Conservation (phyloP, 257 asterid species). For the Gentiana straminea region DNA sequence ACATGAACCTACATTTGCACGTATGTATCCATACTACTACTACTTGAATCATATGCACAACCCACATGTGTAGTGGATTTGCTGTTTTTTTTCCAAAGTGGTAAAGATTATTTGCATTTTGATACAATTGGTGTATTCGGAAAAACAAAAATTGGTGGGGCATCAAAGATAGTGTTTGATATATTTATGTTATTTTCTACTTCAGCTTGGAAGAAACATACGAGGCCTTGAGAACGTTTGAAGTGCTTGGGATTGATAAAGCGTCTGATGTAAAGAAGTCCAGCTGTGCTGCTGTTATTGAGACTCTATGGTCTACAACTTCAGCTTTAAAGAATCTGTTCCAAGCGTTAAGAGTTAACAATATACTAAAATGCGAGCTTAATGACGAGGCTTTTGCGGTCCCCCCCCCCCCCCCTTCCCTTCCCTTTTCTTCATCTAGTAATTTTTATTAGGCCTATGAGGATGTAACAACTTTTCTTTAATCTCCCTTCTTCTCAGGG, state of each 20-base stretch:
- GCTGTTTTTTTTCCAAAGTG: too few relatives aligned
- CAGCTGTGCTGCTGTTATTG: conserved; percentile 48
- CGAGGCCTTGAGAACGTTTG: conserved; percentile 68
- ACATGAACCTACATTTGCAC: too few relatives aligned
- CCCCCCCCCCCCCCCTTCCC: not conserved
- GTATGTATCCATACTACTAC: too few relatives aligned
- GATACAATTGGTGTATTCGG: too few relatives aligned
- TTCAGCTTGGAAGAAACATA: conserved; percentile 74
- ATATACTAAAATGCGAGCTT: conserved; percentile 64
- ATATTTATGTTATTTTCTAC: not conserved
- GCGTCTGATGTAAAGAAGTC: conserved; percentile 36
- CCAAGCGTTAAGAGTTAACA: conserved; percentile 57
- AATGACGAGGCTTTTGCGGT: conserved; percentile 43
- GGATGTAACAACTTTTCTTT: conserved; percentile 8
- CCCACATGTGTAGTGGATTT: not conserved
- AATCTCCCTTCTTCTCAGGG: conserved; percentile 25
- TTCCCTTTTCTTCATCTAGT: not conserved
- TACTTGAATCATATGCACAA: too few relatives aligned
- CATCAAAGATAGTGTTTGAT: too few relatives aligned
- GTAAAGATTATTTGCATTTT: too few relatives aligned
- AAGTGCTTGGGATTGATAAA: conserved; percentile 72
- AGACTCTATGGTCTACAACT: conserved; percentile 42
- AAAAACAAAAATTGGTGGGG: too few relatives aligned
- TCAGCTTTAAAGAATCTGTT: conserved; percentile 53
- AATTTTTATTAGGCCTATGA: not conserved